Percentiles rank a stretch among this genome's conserved stretches.
Evolutionary conservation across 1,139 yeast genomes (phyloP).

Genomic region (Suhomyces choctaworum): DNA sequence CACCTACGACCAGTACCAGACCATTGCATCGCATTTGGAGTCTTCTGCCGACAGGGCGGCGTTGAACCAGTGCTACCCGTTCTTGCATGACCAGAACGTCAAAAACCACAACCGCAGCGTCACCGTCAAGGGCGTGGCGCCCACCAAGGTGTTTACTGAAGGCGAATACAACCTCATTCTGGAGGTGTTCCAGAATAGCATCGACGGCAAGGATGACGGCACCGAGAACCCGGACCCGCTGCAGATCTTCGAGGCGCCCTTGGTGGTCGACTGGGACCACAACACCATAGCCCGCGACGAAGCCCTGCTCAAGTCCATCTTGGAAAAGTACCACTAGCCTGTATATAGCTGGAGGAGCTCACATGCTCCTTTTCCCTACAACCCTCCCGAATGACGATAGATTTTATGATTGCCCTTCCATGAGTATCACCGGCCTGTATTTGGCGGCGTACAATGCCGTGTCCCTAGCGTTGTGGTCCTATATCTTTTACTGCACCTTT

Average conservation of each 20-base stretch:
- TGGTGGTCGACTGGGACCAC: slow-evolving; percentile 52
- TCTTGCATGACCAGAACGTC: slow-evolving; percentile 29
- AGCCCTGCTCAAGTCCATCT: slow-evolving; percentile 30
- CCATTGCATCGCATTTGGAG: slow-evolving; percentile 28
- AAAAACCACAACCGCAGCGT: slow-evolving; percentile 21
- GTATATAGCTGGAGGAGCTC: slow-evolving; percentile 5
- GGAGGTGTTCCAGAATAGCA: slow-evolving; percentile 39
- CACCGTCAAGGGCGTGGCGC: slow-evolving; percentile 33
- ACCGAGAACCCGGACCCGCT: slow-evolving; percentile 29
- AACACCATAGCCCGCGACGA: slow-evolving; percentile 45
- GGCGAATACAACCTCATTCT: slow-evolving; percentile 43
- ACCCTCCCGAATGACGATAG: too few species aligned
- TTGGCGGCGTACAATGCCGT: slow-evolving; percentile 55
- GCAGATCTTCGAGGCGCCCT: slow-evolving; percentile 44
- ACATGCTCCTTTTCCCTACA: neutral
- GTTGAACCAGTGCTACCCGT: slow-evolving; percentile 40
- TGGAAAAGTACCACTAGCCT: slow-evolving; percentile 29
- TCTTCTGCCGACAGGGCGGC: slow-evolving; percentile 28
- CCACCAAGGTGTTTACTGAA: slow-evolving; percentile 35
- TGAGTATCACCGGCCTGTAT: neutral
- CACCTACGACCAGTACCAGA: slow-evolving; percentile 43
- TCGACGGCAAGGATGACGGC: slow-evolving; percentile 24
- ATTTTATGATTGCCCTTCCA: too few species aligned
- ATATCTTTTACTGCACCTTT: slow-evolving; percentile 34
- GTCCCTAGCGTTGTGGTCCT: slow-evolving; percentile 69